These are phyloP conservation scores for Brassica balearica DNA, from an alignment of 441 rosid genomes.

Conservation along the genomic window DNA sequence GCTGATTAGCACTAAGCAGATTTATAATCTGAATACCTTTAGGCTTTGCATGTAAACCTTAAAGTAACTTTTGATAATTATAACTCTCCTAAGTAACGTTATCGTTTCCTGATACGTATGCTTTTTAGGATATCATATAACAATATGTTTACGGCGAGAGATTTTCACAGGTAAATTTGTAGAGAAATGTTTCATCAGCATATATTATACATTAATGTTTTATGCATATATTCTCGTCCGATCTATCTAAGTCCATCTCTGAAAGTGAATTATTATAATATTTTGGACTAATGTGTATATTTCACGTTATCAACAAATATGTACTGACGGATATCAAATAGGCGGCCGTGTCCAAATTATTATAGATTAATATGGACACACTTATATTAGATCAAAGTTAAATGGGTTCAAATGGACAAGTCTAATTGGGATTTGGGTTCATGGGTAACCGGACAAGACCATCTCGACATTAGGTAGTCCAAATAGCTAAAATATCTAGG, in stretches of 20 bases:
- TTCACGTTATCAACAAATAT: not conserved
- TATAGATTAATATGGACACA: too few relatives aligned
- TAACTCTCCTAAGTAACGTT: constrained; percentile 7
- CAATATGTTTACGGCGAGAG: not conserved
- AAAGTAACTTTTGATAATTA: constrained; percentile 3
- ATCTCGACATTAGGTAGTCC: too few relatives aligned
- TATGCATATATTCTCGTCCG: not conserved
- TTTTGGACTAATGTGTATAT: not conserved
- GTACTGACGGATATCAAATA: not conserved
- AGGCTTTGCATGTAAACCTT: not conserved
- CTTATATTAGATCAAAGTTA: too few relatives aligned
- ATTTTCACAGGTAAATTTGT: not conserved
- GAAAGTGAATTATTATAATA: not conserved
- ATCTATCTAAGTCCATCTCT: not conserved
- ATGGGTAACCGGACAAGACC: too few relatives aligned
- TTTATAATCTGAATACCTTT: too few relatives aligned
- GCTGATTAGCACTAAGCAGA: not conserved
- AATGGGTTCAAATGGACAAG: too few relatives aligned
- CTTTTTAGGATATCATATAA: not conserved
- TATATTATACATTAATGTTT: not conserved
- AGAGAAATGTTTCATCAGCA: not conserved
- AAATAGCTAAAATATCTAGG: too few relatives aligned
- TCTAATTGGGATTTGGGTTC: too few relatives aligned
- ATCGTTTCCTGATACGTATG: not conserved
- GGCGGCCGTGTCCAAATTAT: too few relatives aligned